A percentile compares a stretch with the other conserved stretches of the same genome.
Conservation (phyloP, 2,329 filamentous ascomycete species). For the Xenoacremonium recifei region DNA sequence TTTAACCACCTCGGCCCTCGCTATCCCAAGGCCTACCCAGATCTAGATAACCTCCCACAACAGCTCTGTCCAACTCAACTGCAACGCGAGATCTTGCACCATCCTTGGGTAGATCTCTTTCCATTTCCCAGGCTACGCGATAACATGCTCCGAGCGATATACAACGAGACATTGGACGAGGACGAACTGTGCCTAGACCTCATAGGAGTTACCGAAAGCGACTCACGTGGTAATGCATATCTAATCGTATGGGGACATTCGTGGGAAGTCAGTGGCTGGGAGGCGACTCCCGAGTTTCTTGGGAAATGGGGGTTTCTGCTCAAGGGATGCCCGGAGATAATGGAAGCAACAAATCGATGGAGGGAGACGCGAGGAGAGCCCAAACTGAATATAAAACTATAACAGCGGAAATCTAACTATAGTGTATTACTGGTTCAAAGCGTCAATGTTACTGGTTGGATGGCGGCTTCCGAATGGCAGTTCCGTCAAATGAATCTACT, state of each 20-base stretch:
- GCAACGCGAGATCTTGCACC: slow-evolving; percentile 15
- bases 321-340: slow-evolving; percentile 34
- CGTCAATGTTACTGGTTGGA: too few species aligned
- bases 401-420: too few species aligned
- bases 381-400: slow-evolving; percentile 6
- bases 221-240: slow-evolving; percentile 9
- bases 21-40: too few species aligned
- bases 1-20: too few species aligned
- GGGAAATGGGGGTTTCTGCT: slow-evolving; percentile 44
- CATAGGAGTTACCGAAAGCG: slow-evolving; percentile 3
- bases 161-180: slow-evolving; percentile 14
- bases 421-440: too few species aligned
- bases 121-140: slow-evolving; percentile 19
- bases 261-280: slow-evolving; percentile 44
- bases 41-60: too few species aligned
- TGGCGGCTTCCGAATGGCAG: too few species aligned
- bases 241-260: slow-evolving; percentile 50
- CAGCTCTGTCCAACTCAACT: slow-evolving; percentile 16
- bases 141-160: slow-evolving; percentile 16
- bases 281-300: slow-evolving; percentile 43
- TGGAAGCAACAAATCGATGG: slow-evolving; percentile 38
- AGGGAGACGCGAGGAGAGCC: slow-evolving; percentile 20
- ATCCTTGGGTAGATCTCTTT: slow-evolving; percentile 22
- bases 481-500: too few species aligned
- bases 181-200: slow-evolving; percentile 21